Base-by-base conservation (phyloP, 305 asterid species). In the Nicotiana rustica region DNA sequence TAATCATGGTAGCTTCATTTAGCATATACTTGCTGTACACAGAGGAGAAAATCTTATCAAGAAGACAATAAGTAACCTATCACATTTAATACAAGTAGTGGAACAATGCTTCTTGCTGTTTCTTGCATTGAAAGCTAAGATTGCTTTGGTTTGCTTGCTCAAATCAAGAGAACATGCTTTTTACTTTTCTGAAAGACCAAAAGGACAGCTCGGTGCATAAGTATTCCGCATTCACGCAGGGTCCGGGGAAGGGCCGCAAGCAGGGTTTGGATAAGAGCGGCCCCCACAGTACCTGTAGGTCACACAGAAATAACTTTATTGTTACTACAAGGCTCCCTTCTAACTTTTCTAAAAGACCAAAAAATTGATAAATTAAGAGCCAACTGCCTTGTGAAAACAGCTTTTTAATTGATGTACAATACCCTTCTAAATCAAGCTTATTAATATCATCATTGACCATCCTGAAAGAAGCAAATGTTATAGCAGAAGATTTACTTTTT, bases 81-180 rank as follows among this genome's bases (percentile, higher is more conserved):
- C 78, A 67, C 84, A 85, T 84, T 89, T 62, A 86, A 85, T 81
- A 67, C 57, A 80, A 77, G 85, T 79, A 82, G 56, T 52, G 41
- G 82, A 57, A 47, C 78, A 89, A 83, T 84, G 80, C 81, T 83
- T 25, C 21, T 81, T 47, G 73, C 17, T 84, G 81, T 89, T 78
- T 78, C 91, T 89, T 91, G 89, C 81, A 86, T 89, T 92, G 85
- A 79, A 76, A 89, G 83, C 88, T 68, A 92, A 88, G 92, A 57
- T 79, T 84, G 81, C 91, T 89, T 84, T 31, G 57, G 8, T 25
- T 69, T 65, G 82, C 85, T 84, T 81, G 82, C 44, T 64, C 66
- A 35, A 79, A 76, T 67, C 41, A 73, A 57, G 66, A 82, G 38
- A 64, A n/a, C 61, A 65, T 83, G 55, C 36, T 82, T 85, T 75